phyloP scores from a whole-genome alignment of 305 asterid genomes.

The Withania somnifera region DNA sequence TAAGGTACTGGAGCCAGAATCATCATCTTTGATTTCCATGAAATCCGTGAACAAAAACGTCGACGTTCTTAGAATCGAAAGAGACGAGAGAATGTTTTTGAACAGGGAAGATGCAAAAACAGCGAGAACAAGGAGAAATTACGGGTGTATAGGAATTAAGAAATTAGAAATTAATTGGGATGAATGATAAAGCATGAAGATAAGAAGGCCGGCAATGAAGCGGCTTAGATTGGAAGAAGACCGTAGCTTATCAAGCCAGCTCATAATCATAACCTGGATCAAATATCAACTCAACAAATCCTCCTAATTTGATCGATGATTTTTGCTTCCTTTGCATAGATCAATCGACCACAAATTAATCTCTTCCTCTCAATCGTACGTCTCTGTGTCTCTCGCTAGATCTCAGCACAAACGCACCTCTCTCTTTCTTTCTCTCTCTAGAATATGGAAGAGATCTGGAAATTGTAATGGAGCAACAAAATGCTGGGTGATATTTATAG shows the following conservation, averaged over 20 bases:
- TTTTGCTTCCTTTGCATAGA: constrained; percentile 57
- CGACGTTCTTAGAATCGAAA: not conserved
- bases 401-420: too few species aligned
- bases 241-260: constrained; percentile 62
- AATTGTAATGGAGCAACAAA: not conserved
- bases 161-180: constrained; percentile 30
- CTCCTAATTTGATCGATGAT: constrained; percentile 19
- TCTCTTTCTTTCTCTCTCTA: not conserved
- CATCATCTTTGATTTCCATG: constrained; percentile 50
- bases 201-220: constrained; percentile 68
- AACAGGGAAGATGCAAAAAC: not conserved
- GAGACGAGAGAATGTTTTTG: not conserved
- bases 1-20: constrained; percentile 18
- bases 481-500: not conserved
- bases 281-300: constrained; percentile 16
- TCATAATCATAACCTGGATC: constrained; percentile 38
- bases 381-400: not conserved
- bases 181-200: constrained; percentile 14
- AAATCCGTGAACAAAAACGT: not conserved
- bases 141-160: constrained; percentile 78
- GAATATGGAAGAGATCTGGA: not conserved
- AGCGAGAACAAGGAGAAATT: not conserved
- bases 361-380: not conserved
- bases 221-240: constrained; percentile 78
- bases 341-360: constrained; percentile 18